Base-by-base conservation (phyloP, 1,139 yeast genomes). In the Blastobotrys ciferrii region DNA sequence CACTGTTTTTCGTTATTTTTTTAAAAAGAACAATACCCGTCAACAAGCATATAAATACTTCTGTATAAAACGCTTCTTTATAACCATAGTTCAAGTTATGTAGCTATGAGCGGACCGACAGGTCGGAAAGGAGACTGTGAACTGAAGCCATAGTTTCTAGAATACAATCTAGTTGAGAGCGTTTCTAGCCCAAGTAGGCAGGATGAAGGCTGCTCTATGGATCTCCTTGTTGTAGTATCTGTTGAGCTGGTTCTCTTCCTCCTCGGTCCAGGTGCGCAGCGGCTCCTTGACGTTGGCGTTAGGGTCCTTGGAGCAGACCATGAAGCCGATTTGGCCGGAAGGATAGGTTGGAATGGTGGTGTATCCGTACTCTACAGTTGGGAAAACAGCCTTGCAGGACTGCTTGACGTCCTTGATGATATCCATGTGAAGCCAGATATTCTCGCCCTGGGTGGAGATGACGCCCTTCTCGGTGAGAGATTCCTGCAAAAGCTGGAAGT, bases 301-400 rank as follows among this genome's bases (percentile, higher is more conserved):
- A 1, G 71, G 58, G 59, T 83, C 80, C 65, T 84, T 87, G 53
- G 87, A 77, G 57, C 96, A 91, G 37, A 91, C 79, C 71, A 92
- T 77, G 54, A 92, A 75, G 1, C 97, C 97, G 55, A 92, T 77
- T 69, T 89, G 97, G 30, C 98, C 98, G 6, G 95, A 84, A n/a
- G 98, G 91, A 67, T 91, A 91, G 13, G 94, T 84, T 44, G 98
- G 98, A 69, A 91, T 92, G 60, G 92, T 86, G 58, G 95, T 84
- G 66, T 87, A 87, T 53, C 88, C 78, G 66, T 87, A 87, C 57
- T 78, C 77, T n/a, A 84, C 95, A 53, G 78, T 80, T 18, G 82
- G 77, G 71, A 92, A 92, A n/a, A 91, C 95, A 32, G 71, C 64
- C 45, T 72, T 66, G 56, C 92, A 87, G 48, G 83, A 81, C 32